Conservation (phyloP, 75 land plant genomes). For the Picea sitchensis region DNA sequence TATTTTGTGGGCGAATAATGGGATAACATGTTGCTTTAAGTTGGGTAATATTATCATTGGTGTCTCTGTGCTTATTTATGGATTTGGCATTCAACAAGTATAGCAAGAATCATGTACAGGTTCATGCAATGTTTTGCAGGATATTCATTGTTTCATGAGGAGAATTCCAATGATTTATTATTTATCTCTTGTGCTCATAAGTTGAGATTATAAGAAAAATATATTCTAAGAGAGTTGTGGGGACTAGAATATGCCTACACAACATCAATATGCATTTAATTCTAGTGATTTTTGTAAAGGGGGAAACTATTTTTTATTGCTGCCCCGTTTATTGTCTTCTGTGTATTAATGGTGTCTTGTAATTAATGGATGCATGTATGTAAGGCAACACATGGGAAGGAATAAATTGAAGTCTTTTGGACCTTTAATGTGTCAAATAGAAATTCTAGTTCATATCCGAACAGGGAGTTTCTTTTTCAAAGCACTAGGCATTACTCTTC, state of each 20-base stretch:
- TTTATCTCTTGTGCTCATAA: not conserved
- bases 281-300: not conserved
- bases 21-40: too few relatives aligned
- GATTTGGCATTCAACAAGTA: too few relatives aligned
- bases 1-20: too few relatives aligned
- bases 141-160: too few relatives aligned
- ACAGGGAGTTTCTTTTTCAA: slow-evolving; percentile 63
- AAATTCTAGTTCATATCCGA: slow-evolving; percentile 37
- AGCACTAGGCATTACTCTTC: slow-evolving; percentile 51
- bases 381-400: slow-evolving; percentile 53
- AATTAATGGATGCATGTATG: slow-evolving; percentile 37
- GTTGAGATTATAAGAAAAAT: not conserved
- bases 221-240: not conserved
- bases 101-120: too few relatives aligned
- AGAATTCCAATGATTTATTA: too few relatives aligned
- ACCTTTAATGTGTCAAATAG: slow-evolving; percentile 49
- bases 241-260: not conserved
- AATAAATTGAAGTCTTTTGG: slow-evolving; percentile 60
- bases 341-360: not conserved
- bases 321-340: not conserved
- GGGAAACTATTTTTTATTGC: not conserved
- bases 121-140: too few relatives aligned
- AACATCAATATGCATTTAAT: not conserved
- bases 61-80: too few relatives aligned
- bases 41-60: too few relatives aligned